Base-by-base conservation (phyloP, 78 protist species). In the Salpingoeca rosetta region DNA sequence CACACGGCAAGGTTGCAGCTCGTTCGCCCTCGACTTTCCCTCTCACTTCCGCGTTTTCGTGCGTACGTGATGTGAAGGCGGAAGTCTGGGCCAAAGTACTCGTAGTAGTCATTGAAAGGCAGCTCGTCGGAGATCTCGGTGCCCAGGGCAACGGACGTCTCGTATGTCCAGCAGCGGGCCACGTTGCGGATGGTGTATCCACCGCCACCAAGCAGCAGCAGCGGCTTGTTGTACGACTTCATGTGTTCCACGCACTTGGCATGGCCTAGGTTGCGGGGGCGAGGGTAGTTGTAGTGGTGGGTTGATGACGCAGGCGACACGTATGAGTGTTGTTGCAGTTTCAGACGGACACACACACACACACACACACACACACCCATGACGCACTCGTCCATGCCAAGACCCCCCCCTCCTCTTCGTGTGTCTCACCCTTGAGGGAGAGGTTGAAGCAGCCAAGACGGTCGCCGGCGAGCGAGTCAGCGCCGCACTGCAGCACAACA, bases 141-240 rank as follows among this genome's bases (percentile, higher is more conserved):
- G 44, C 80, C 93, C 3, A 90, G 74, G 10, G 72, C 41, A 26
- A 88, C 65, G 43, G 91, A 80, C 3, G 95, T 92, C 84, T 92
- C 95, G 82, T 87, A 88, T 7, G 96, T 77, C 99, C 99, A 98
- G 85, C 98, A 96, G 31, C 99, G 88, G 28, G 98, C 97, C 10
- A 94, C 97, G 45, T 96, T 95, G 28, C 94, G 85, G 76, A 94
- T 86, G 0, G 98, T 95, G 90, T 99, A 99, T 7, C 99, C 99
- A 45, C 99, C 99, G 25, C 99, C 99, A 38, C 99, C 99, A 38
- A 98, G 90, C n/a, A 98, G 86, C 79, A 98, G 77, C 41, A 87
- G 37, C 27, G 99, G 99, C 44, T 93, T 45, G 72, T 81, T 65
- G 1, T 95, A 93, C 12, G 72, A 26, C 76, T 86, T 81, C 75